Evolutionary conservation across 495 filamentous ascomycete species (phyloP), one percentile per base, ranked within the genome.

Genomic region (Neurospora sp.): DNA sequence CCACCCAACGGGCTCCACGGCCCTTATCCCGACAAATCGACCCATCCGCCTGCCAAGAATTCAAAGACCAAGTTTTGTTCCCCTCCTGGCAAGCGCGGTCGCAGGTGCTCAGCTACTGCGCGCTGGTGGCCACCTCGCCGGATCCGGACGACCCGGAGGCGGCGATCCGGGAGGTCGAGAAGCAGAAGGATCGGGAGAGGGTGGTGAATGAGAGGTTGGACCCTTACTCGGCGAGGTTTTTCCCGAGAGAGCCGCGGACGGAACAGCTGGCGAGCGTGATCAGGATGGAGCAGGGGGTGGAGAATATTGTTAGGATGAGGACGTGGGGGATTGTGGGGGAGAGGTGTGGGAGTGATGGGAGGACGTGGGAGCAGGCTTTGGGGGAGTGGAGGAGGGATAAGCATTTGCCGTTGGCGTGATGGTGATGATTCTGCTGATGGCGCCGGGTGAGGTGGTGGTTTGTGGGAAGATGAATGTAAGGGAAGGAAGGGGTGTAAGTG

Each of bases 161-260:
- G 7, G 84, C 92, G 1, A 76, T 92, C 38, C 86, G 93, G 73
- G 83, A 93, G 76, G 87, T 89, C 0, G 93, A 97, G 80, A 88
- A 88, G 38, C 89, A 89, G 44, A 87, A 83, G 74, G 89, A 92
- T 73, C 86, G 90, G 71, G 93, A 97, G 78, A 86, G 90, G 71
- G 86, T 95, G 6, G 91, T 98, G 18, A 86, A 99, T 83, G 96
- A 98, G 81, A 85, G 96, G 73, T 82, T 98, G 72, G 96, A 99
- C 82, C 96, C 96, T 20, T 99, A 99, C 78, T 94, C 91, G 23
- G 93, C 85, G 31, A 86, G 95, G 38, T 97, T 91, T 78, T 95
- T 94, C 74, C 94, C 95, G 0, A 85, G 88, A 62, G 94, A 98
- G 82, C 87, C 93, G 62, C 86, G 95, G 73, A 96, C 95, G 2